These are phyloP conservation scores for Clavaria fumosa DNA, from an alignment of 768 basidiomycete genomes.

Conservation along the genomic window DNA sequence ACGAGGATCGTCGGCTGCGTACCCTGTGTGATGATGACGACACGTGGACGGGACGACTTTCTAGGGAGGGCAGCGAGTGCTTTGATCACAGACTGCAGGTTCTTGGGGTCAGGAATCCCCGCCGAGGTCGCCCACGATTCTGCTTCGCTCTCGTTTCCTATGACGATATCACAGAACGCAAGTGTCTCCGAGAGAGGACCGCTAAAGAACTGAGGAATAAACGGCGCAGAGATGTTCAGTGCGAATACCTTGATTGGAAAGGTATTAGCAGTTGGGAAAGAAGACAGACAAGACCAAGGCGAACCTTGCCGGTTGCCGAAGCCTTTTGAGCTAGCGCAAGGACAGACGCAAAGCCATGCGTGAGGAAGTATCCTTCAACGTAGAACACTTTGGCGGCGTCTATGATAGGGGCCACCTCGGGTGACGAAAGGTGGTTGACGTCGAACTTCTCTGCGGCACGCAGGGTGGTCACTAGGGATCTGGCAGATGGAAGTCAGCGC, in stretches of 20 bases:
- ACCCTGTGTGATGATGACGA: constrained; percentile 88
- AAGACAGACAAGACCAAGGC: background rate
- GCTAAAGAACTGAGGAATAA: constrained; percentile 90
- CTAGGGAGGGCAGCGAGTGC: constrained; percentile 66
- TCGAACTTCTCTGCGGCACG: constrained; percentile 86
- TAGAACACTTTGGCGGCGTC: constrained; percentile 78
- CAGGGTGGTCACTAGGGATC: constrained; percentile 86
- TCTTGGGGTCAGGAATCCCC: constrained; percentile 48
- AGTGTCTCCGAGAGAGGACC: constrained; percentile 67
- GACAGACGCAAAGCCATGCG: constrained; percentile 67
- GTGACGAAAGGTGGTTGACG: constrained; percentile 60
- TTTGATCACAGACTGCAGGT: constrained; percentile 54
- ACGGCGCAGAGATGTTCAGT: constrained; percentile 92
- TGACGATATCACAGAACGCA: constrained; percentile 75
- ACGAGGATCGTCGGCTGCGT: constrained; percentile 66
- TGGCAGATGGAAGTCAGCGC: constrained; percentile 16
- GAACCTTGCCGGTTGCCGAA: constrained; percentile 58
- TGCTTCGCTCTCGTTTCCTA: constrained; percentile 96
- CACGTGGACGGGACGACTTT: constrained; percentile 62
- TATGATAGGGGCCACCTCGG: constrained; percentile 60
- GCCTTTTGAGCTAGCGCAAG: constrained; percentile 67
- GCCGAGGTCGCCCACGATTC: constrained; percentile 67
- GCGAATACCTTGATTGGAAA: constrained; percentile 49
- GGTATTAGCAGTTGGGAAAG: constrained; percentile 6
- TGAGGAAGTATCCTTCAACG: constrained; percentile 94